Evolutionary conservation across 768 basidiomycete genomes (phyloP).

Genomic region (Macrolepiota dolichaula): DNA sequence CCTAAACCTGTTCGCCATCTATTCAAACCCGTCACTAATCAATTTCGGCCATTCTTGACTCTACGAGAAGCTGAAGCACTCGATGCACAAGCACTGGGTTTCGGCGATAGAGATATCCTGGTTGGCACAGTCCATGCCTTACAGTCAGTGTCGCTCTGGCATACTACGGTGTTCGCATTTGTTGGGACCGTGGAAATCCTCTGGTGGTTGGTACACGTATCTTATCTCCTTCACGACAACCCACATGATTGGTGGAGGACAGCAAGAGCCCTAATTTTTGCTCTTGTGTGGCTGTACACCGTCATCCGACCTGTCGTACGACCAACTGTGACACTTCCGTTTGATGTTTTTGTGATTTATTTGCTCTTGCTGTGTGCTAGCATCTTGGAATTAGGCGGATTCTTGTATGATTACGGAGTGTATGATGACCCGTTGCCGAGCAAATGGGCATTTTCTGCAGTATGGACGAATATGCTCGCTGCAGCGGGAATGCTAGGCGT

Average conservation of each 20-base stretch:
- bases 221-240: constrained; percentile 45
- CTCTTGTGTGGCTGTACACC: constrained; percentile 66
- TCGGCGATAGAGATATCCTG: neutral
- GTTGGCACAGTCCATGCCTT: constrained; percentile 16
- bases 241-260: constrained; percentile 13
- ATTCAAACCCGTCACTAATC: constrained; percentile 21
- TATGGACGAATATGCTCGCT: constrained; percentile 40
- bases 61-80: constrained; percentile 57
- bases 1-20: constrained; percentile 24
- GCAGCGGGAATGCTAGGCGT: constrained; percentile 40
- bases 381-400: constrained; percentile 48
- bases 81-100: constrained; percentile 19
- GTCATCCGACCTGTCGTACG: constrained; percentile 49
- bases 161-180: constrained; percentile 37
- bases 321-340: constrained; percentile 56
- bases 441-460: constrained; percentile 21
- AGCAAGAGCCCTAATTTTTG: constrained; percentile 35
- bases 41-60: constrained; percentile 43
- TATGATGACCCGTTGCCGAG: constrained; percentile 40
- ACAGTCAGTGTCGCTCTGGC: constrained; percentile 46
- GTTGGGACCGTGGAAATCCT: constrained; percentile 56
- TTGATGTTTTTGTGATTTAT: constrained; percentile 62
- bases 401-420: constrained; percentile 47
- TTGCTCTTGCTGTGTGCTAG: constrained; percentile 41
- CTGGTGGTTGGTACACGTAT: constrained; percentile 57